Percentiles rank a stretch among this genome's conserved stretches.
phyloP scores from a whole-genome alignment of 108 stramenopile species.

The Epithemia pelagica region DNA sequence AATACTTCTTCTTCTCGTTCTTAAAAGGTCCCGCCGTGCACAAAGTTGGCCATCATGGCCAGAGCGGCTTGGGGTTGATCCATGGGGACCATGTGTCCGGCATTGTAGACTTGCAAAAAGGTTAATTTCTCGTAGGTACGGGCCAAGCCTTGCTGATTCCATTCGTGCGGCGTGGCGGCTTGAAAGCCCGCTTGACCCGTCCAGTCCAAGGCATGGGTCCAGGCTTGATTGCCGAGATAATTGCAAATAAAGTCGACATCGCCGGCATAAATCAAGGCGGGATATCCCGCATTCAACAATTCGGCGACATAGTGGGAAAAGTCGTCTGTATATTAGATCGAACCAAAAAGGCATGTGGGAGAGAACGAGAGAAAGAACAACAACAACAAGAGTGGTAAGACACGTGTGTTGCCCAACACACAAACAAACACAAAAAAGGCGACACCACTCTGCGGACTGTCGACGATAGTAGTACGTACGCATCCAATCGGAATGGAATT shows the following conservation, averaged over 20 bases:
- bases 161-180: conserved; percentile 67
- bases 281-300: conserved; percentile 74
- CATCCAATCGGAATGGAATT: conserved; percentile 92
- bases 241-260: conserved; percentile 98
- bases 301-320: conserved; percentile 74
- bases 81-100: conserved; percentile 94
- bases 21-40: conserved; percentile 32
- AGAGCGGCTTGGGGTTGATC: conserved; percentile 83
- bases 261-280: conserved; percentile 92
- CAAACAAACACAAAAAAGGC: neutral
- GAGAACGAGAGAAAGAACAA: neutral
- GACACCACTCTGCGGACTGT: no score
- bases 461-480: neutral
- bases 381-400: no score
- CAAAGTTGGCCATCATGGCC: conserved; percentile 79
- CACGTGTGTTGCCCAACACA: neutral
- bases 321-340: conserved; percentile 26
- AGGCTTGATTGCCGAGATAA: conserved; percentile 92
- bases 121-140: conserved; percentile 70
- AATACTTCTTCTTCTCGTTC: neutral
- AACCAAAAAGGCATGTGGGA: neutral
- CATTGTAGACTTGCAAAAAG: conserved; percentile 72
- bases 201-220: conserved; percentile 90
- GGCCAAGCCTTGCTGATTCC: conserved; percentile 61
- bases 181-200: conserved; percentile 73